Base-by-base conservation (phyloP, 768 basidiomycete species). In the Amanita thiersii region DNA sequence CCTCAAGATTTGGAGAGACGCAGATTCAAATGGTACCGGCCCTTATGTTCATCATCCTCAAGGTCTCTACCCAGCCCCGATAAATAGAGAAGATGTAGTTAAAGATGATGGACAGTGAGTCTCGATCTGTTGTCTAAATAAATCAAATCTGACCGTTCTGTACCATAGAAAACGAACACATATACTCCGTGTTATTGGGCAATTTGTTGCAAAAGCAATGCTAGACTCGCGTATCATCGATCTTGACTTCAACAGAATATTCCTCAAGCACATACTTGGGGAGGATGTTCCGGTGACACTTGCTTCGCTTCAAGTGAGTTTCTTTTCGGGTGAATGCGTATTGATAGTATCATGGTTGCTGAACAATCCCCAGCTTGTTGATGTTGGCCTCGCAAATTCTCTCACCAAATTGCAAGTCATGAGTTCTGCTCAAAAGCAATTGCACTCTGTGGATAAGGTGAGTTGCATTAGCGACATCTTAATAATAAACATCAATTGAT, bases 181-280 rank as follows among this genome's bases (percentile, higher is more conserved):
- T 52, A 75, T 94, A 39, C 82, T 93, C 59, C 78, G 83, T 30
- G 82, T 93, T 15, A 80, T 98, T 35, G 96, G 96, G 2, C 89
- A 94, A 60, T 97, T 98, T 61, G 81, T 96, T 18, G 96, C 92
- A 6, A 94, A 97, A 64, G 92, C 94, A 3, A 81, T 98, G 73
- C 68, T 98, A 32, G 96, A 99, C 62, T 96, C 93, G 7, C 78
- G 96, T 14, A 97, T 98, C 56, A 94, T 98, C 62, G 96, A 98
- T 58, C 69, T 98, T 50, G 81, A 87, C 20, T 81, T 98, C 59
- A 97, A 91, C 67, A 90, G 87, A 58, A 66, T 94, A n/a, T 97
- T 98, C 73, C 68, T 98, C 49, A 90, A 88, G 58, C 73, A 88
- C 39, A 73, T 93, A 4, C 75, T 98, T 10, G 90, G 88, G 15